A percentile compares a stretch with the other conserved stretches of the same genome.
These are phyloP conservation scores for Zoysia matrella DNA, from an alignment of 202 grass and related monocot species.

Conservation along the genomic window DNA sequence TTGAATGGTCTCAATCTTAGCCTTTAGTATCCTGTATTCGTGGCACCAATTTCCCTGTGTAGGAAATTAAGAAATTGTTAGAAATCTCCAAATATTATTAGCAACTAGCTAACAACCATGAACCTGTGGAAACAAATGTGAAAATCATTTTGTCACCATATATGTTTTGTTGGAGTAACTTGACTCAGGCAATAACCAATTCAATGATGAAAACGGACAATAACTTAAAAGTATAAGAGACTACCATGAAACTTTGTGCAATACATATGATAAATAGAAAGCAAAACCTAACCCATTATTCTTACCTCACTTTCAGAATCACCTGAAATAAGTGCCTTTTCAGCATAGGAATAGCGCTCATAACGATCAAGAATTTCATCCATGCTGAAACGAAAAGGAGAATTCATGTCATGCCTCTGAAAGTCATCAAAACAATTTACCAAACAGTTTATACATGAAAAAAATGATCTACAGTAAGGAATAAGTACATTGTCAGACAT, in stretches of 20 bases:
- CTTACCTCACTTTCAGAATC: conserved; percentile 71
- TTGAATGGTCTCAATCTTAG: conserved; percentile 81
- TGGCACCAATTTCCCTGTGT: conserved; percentile 74
- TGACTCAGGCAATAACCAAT: background rate
- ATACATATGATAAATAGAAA: background rate
- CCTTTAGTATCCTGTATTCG: conserved; percentile 77
- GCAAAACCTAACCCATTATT: background rate
- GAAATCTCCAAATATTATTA: background rate
- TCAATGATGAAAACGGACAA: background rate
- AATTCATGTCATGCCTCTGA: background rate
- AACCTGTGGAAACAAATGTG: background rate
- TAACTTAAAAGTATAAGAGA: background rate
- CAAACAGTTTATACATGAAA: background rate
- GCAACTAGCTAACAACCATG: background rate
- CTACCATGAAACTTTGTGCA: background rate
- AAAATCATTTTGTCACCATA: no score
- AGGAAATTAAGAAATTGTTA: conserved; percentile 27
- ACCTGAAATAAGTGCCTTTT: conserved; percentile 64
- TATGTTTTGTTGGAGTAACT: no score
- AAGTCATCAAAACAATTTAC: background rate
- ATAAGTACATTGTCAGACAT: background rate
- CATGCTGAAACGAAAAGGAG: conserved; percentile 49
- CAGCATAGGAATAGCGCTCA: conserved; percentile 75
- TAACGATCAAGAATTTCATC: conserved; percentile 84
- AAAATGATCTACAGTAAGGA: background rate